Conservation (phyloP, 345 rosid genomes). For the Lumnitzera racemosa region DNA sequence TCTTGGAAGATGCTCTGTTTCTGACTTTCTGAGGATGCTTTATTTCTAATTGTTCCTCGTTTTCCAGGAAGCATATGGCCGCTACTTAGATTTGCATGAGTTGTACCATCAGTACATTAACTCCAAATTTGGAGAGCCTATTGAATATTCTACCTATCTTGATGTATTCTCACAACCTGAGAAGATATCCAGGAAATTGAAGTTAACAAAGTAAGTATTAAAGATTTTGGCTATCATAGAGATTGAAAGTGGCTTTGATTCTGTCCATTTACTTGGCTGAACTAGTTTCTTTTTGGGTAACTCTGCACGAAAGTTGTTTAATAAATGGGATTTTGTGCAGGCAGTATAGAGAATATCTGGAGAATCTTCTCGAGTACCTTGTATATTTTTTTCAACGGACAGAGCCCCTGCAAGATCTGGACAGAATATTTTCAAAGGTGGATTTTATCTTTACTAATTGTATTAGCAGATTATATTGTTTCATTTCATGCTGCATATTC, state of each 20-base stretch:
- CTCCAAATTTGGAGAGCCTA: constrained; percentile 74
- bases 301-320: no score
- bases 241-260: not conserved
- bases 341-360: constrained; percentile 74
- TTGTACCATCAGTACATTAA: constrained; percentile 74
- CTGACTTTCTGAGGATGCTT: not conserved
- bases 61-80: constrained; percentile 78
- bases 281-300: no score
- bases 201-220: constrained; percentile 50
- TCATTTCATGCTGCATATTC: not conserved
- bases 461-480: not conserved
- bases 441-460: not conserved
- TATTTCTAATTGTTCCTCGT: constrained; percentile 3
- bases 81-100: constrained; percentile 86
- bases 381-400: constrained; percentile 74
- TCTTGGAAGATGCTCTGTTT: not conserved
- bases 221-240: not conserved
- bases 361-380: constrained; percentile 69
- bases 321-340: constrained; percentile 27
- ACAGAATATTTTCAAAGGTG: constrained; percentile 74
- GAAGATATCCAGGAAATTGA: constrained; percentile 50
- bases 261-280: not conserved
- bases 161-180: constrained; percentile 62
- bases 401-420: constrained; percentile 94
- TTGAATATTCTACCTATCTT: constrained; percentile 83